Evolutionary conservation across 495 filamentous ascomycete genomes (phyloP), one percentile per base, ranked within the genome.

Genomic region (Aspergillus panamensis): DNA sequence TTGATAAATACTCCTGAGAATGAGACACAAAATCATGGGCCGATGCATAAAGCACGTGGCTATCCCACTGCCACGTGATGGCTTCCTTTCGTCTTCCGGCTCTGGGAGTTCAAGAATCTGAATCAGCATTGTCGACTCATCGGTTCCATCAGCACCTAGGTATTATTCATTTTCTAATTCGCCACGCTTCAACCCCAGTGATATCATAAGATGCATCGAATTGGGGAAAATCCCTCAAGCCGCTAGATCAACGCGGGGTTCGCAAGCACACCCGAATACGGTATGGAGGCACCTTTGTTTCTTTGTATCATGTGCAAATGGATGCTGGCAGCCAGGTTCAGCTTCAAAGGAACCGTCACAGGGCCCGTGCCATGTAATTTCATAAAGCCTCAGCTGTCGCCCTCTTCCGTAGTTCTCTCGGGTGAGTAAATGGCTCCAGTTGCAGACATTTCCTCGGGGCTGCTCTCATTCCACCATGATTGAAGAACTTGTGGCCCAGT

Each of bases 231-330:
- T 31, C 37, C 3, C 30, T 8, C 9, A 33, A 25, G 47, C 20
- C 55, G 39, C 55, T 49, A 57, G 20, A 13, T 20, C n/a, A 44
- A 57, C 49, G 67, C 64, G 69, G 69, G 69, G 63, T 54, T 67
- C 60, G 65, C 69, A 73, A 73, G 66, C 39, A 63, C 58, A 50
- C 51, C 69, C 66, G 29, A 47, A 71, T 70, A 35, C 32, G 64
- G 65, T 52, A 59, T 48, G 13, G 54, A 25, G 45, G n/a, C 13
- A 25, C 5, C 25, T 20, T 20, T 20, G 20, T 44, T 25, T 33
- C 25, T 20, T 20, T 20, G 20, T 44, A 17, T 33, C 55, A 57
- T 57, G 55, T 57, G 55, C 54, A 48, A 35, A 55, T 55, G 42
- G 42, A 48, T 33, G 7, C 31, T 31, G 12, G 25, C 16, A 31